Evolutionary conservation across 2,329 filamentous ascomycete genomes (phyloP).

Genomic region (Fusarium coffeatum): DNA sequence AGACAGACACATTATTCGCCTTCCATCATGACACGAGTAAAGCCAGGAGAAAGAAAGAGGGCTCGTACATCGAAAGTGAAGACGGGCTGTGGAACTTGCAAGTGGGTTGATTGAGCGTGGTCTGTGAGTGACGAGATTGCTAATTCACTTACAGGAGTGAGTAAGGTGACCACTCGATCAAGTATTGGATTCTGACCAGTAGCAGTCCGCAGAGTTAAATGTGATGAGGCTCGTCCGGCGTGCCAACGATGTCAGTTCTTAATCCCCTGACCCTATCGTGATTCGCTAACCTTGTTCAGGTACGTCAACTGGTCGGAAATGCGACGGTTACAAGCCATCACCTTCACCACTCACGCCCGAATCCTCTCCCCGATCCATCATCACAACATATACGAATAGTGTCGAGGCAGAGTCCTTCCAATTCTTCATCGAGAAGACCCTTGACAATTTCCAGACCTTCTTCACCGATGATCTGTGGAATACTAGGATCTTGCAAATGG

Average conservation of each 20-base stretch:
- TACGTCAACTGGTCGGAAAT: conserved; percentile 27
- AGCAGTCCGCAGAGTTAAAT: conserved; percentile 26
- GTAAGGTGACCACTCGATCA: background rate
- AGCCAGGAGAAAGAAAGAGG: conserved; percentile 18
- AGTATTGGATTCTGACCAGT: background rate
- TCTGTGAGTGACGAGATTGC: accelerated
- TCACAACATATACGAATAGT: background rate
- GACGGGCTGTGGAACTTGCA: conserved; percentile 29
- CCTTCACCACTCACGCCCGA: accelerated
- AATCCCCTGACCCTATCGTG: too few species aligned
- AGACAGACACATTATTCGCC: background rate
- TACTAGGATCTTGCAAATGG: conserved; percentile 14
- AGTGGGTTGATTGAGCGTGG: background rate
- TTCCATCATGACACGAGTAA: conserved; percentile 23
- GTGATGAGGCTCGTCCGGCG: conserved; percentile 16
- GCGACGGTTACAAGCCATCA: conserved; percentile 16
- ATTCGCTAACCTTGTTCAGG: background rate
- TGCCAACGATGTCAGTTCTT: conserved; percentile 15
- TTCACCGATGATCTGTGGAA: conserved; percentile 27
- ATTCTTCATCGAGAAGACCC: conserved; percentile 29
- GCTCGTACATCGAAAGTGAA: conserved; percentile 12
- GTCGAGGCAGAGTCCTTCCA: conserved; percentile 21
- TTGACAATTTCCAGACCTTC: conserved; percentile 27
- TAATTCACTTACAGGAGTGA: conserved; percentile 12
- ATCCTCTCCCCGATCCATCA: background rate